These are phyloP conservation scores for Ceratobasidium sp. DNA, from an alignment of 1,284 basidiomycete genomes.

Conservation along the genomic window DNA sequence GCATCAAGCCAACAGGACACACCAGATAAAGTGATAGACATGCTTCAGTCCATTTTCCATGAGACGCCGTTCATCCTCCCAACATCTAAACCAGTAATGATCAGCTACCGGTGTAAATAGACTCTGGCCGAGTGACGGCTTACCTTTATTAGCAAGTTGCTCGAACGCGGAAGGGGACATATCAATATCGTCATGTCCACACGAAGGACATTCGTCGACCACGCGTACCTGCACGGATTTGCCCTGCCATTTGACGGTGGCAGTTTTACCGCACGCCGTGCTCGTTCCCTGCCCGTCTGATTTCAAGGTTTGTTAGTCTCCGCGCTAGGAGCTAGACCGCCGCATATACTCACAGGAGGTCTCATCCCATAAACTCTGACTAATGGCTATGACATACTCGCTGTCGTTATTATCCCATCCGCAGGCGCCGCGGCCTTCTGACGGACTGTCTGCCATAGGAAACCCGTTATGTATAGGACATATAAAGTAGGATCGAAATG, in stretches of 20 bases:
- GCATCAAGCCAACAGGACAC: too few species aligned
- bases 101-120: not conserved
- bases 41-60: not conserved
- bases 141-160: conserved; percentile 12
- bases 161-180: conserved; percentile 4
- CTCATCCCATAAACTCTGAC: not conserved
- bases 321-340: not conserved
- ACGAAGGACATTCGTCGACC: conserved; percentile 3
- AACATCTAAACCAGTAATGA: not conserved
- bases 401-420: not conserved
- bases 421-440: not conserved
- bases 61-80: not conserved
- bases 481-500: not conserved
- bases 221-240: not conserved
- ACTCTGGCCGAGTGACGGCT: not conserved
- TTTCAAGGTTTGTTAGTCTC: not conserved
- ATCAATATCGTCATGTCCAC: conserved; percentile 4
- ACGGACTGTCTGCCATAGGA: not conserved
- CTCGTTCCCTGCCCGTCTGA: not conserved
- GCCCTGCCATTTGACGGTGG: not conserved
- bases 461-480: too few species aligned
- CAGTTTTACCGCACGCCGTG: not conserved
- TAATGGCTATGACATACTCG: not conserved
- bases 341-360: conserved; percentile 7
- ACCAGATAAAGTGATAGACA: not conserved